These are phyloP conservation scores for Allium fistulosum DNA, from an alignment of 106 monocot genomes.

Conservation along the genomic window DNA sequence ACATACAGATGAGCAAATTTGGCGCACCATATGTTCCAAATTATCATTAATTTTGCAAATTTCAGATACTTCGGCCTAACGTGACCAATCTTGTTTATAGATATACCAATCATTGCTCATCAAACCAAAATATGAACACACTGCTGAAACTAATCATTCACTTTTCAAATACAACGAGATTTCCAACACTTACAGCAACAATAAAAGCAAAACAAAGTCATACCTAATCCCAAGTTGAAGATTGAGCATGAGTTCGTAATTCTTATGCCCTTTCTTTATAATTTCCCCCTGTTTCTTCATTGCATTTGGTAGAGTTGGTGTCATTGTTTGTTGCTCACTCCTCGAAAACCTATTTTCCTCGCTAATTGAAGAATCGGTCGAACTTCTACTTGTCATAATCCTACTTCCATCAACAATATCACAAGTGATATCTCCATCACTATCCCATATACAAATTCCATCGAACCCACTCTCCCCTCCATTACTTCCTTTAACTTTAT, in stretches of 20 bases:
- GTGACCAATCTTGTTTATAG: too few species aligned
- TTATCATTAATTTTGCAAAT: too few species aligned
- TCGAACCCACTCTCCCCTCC: conserved; percentile 16
- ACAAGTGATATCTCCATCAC: conserved; percentile 27
- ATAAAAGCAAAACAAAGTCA: background rate
- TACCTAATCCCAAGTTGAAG: conserved; percentile 95
- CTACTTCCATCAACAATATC: conserved; percentile 27
- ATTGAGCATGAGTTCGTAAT: conserved; percentile 98
- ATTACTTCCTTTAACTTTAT: conserved; percentile 11
- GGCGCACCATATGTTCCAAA: too few species aligned
- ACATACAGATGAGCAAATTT: too few species aligned
- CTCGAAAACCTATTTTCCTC: background rate
- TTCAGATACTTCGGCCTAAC: too few species aligned
- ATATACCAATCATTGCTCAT: background rate
- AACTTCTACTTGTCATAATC: conserved; percentile 6
- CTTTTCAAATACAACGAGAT: too few species aligned
- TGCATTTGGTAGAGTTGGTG: background rate
- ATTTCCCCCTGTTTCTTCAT: conserved; percentile 78
- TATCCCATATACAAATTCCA: conserved; percentile 4
- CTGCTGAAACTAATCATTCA: too few species aligned
- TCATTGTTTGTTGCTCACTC: background rate
- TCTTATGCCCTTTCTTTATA: conserved; percentile 83
- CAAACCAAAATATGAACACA: background rate
- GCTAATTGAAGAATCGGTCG: background rate
- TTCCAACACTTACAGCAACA: too few species aligned